These are phyloP conservation scores for Xylariaceae sp. DNA, from an alignment of 2,329 filamentous ascomycete species.

Conservation along the genomic window DNA sequence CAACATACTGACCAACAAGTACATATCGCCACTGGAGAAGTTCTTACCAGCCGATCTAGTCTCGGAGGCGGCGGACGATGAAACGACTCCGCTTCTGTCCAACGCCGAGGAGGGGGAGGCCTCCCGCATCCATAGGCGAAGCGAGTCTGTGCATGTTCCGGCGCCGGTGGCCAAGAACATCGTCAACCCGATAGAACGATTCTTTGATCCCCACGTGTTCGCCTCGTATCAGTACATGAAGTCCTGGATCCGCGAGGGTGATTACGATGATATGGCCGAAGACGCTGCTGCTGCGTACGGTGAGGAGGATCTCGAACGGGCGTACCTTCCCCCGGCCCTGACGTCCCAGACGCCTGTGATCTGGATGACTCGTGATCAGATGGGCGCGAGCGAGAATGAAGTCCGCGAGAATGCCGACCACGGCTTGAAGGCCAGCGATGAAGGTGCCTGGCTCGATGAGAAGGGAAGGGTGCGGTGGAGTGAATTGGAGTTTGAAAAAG, in stretches of 20 bases:
- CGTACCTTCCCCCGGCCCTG: conserved; percentile 29
- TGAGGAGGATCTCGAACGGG: conserved; percentile 25
- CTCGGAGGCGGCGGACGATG: conserved; percentile 16
- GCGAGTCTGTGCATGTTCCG: conserved; percentile 18
- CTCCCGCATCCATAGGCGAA: conserved; percentile 22
- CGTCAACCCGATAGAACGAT: conserved; percentile 23
- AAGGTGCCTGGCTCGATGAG: conserved; percentile 54
- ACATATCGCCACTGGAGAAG: conserved; percentile 28
- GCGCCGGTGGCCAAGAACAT: conserved; percentile 16
- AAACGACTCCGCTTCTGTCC: conserved; percentile 25
- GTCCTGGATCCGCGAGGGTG: conserved; percentile 21
- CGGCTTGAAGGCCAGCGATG: conserved; percentile 61
- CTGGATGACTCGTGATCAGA: conserved; percentile 60
- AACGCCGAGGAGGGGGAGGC: conserved; percentile 23
- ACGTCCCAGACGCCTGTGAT: conserved; percentile 47
- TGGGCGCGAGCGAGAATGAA: conserved; percentile 57
- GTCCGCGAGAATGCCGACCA: conserved; percentile 52
- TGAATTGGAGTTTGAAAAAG: conserved; percentile 19
- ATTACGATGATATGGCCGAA: conserved; percentile 16
- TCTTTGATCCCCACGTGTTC: conserved; percentile 27
- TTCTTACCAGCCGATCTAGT: conserved; percentile 24
- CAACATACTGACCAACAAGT: conserved; percentile 41
- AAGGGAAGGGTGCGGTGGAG: conserved; percentile 35
- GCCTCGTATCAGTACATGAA: conserved; percentile 26
- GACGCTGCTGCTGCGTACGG: conserved; percentile 22